A percentile compares a stretch with the other conserved stretches of the same genome.
Conservation (phyloP, 2,329 filamentous ascomycete genomes). For the Trichoderma oligosporum region DNA sequence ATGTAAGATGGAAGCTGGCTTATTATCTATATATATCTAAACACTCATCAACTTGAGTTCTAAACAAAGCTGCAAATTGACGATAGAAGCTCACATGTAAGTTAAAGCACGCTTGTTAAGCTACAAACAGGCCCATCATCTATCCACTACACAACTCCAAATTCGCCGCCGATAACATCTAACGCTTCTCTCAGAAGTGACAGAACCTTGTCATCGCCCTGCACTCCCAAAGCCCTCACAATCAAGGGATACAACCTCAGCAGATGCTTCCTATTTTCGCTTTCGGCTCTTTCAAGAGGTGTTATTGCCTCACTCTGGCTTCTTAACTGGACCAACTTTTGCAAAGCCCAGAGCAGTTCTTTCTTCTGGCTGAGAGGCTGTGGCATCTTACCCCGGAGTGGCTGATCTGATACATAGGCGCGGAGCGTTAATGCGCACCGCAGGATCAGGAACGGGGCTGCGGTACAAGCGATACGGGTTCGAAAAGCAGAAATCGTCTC, state of each 20-base stretch:
- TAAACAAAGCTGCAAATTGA: no score
- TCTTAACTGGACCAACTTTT: conserved; percentile 60
- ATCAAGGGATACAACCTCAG: conserved; percentile 76
- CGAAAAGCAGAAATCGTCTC: conserved; percentile 36
- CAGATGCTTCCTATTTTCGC: conserved; percentile 67
- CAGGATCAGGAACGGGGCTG: conserved; percentile 77
- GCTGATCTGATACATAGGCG: conserved; percentile 85
- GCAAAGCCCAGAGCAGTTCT: conserved; percentile 71
- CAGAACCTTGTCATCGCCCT: conserved; percentile 59
- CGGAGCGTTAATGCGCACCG: conserved; percentile 77
- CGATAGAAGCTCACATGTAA: not conserved
- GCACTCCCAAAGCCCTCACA: conserved; percentile 55
- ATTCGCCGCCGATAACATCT: conserved; percentile 57
- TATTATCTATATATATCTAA: not conserved
- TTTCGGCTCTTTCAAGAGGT: conserved; percentile 46
- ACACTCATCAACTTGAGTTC: not conserved
- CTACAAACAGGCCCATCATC: not conserved
- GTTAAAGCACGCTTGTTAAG: not conserved
- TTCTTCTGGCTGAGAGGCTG: conserved; percentile 76
- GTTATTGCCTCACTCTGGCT: conserved; percentile 70
- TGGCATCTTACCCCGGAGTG: conserved; percentile 82
- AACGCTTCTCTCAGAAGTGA: conserved; percentile 57
- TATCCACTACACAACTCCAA: conserved; percentile 1
- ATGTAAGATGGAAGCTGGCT: no score
- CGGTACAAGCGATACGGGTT: conserved; percentile 66